Evolutionary conservation across 768 basidiomycete species (phyloP), one percentile per base, ranked within the genome.

Genomic region (Kwoniella sp.): DNA sequence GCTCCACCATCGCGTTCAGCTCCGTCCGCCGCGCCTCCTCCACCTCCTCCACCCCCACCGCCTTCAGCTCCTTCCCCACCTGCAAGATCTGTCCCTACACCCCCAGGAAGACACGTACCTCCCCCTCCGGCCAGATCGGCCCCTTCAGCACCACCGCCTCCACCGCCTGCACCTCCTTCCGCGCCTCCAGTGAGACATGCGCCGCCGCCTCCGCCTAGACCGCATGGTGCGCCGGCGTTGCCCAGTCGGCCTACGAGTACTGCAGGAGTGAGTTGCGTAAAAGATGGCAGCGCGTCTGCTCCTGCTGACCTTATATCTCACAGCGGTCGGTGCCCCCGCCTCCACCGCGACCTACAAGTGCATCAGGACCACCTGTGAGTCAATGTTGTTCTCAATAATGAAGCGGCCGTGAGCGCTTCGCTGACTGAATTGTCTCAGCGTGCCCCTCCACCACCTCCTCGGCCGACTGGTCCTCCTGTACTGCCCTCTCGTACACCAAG

Each of bases 71-170:
- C 65, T 24, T 36, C 68, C 15, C 65, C 68, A 10, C 65, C 61
- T 15, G 47, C 51, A 33, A 30, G 50, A 15, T 51, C 24, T 48
- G 67, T 67, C 19, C 58, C 67, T 4, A 67, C 70, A 26, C 58
- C 81, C 30, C 66, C 82, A 9, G 73, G 36, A 17, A 81, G 19
- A 26, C 40, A 44, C 17, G 79, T 79, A 47, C 76, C 79, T 40
- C 58, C 70, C 15, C 68, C 67, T 24, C 63, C 60, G 2, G 52
- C 51, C 17, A 55, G 57, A 21, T 55, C 63, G 24, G 55, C 68
- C 13, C 64, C 70, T 24, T 55, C 58, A 9, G 51, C 74, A 40
- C 59, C 64, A 19, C 60, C 64, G 15, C 60, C 60, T 22, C 46
- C 58, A 33, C 64, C 65, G 19, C 56, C 64, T 50, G 27, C 61